A percentile compares a stretch with the other conserved stretches of the same genome.
phyloP scores from a whole-genome alignment of 805 yeast species.

The Isabelozyma heimii region DNA sequence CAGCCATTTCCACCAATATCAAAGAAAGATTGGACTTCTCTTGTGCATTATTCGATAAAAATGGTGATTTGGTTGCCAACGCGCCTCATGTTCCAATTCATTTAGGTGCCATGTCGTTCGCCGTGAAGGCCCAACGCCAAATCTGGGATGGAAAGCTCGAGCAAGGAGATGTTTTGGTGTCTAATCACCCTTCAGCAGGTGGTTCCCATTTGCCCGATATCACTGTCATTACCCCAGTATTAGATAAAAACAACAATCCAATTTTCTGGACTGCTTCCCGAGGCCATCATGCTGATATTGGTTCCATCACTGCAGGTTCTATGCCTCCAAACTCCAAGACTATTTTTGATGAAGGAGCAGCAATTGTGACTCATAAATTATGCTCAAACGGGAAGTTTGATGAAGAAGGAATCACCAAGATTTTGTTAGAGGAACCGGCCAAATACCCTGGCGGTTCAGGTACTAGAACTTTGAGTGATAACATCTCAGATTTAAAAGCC shows the following conservation, averaged over 20 bases:
- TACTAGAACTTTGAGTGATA: conserved; percentile 78
- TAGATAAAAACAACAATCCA: conserved; percentile 44
- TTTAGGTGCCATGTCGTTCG: conserved; percentile 47
- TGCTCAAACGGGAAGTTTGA: conserved; percentile 71
- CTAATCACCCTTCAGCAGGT: conserved; percentile 44
- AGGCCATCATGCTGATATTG: conserved; percentile 97
- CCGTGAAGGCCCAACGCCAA: conserved; percentile 40
- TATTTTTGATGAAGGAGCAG: conserved; percentile 88
- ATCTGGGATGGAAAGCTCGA: conserved; percentile 37
- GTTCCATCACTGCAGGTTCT: conserved; percentile 88
- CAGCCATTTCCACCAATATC: conserved; percentile 44
- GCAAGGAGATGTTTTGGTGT: conserved; percentile 42
- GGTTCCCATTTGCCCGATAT: conserved; percentile 52
- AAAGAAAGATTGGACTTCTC: conserved; percentile 45
- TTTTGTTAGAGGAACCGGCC: conserved; percentile 73
- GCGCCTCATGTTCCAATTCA: conserved; percentile 48
- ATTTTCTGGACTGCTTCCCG: conserved; percentile 90
- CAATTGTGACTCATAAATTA: conserved; percentile 73
- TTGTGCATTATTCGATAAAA: conserved; percentile 41
- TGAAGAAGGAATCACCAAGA: conserved; percentile 60
- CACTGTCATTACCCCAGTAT: conserved; percentile 87
- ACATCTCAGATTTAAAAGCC: conserved; percentile 58
- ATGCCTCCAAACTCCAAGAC: conserved; percentile 92
- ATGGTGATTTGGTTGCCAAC: conserved; percentile 45
- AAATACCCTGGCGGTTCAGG: conserved; percentile 86